Base-by-base conservation (phyloP, 768 basidiomycete species). In the Mycena alexandri region DNA sequence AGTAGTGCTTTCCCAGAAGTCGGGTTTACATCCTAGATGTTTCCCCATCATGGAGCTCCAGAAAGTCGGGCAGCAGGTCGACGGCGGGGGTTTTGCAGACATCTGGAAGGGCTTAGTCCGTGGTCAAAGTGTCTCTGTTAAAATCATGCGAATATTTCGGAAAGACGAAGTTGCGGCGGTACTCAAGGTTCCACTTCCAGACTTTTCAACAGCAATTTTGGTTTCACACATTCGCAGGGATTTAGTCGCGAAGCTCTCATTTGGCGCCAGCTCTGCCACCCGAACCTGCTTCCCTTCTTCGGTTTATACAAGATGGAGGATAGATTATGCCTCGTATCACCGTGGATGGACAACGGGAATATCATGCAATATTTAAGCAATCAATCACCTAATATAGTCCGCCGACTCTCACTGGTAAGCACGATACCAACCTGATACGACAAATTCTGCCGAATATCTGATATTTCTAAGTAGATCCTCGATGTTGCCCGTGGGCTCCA, bases 271-370 rank as follows among this genome's bases (percentile, higher is more conserved):
- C 38, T 38, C 9, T 38, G 11, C 2, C 38, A 38, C 38, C 38
- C 38, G 9, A 38, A 38, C 38, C 38, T 38, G 4, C 38, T 76
- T 10, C 63, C 72, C 4, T 76, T 73, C 51, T 57, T 71, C 19
- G 75, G 75, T 7, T 43, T 73, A n/a, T 63, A 71, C 46, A 54
- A 69, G 54, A 63, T 71, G 41, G 50, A 63, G 0, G 44, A 47
- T 6, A 53, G 71, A 11, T 47, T 73, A 14, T 71, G 68, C 21
- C 74, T 80, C 13, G 24, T 80, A 12, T 67, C 69, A 5, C 75
- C 75, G 5, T 77, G 78, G 76, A 78, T 79, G 78, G 38, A 38
- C 3, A 10, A 38, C 14, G 38, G 38, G 10, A 38, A 38, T 38
- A 38, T 38, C 10, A 11, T 65, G 5, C 61, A 71, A n/a, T 73